These are phyloP conservation scores for Syzygium malaccense DNA, from an alignment of 441 rosid genomes.

Conservation along the genomic window DNA sequence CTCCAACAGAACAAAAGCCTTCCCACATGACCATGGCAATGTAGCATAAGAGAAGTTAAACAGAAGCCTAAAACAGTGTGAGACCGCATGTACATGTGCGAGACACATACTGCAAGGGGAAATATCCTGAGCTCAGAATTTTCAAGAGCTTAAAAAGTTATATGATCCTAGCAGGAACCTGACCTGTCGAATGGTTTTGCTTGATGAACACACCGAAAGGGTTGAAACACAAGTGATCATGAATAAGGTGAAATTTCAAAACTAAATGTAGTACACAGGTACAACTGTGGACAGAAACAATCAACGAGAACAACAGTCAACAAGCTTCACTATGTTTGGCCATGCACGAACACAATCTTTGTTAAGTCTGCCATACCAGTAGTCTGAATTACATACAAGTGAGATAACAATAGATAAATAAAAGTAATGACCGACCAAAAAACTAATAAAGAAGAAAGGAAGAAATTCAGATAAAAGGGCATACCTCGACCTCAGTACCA, in stretches of 20 bases:
- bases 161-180: neutral
- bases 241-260: neutral
- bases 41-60: neutral
- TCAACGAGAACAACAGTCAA: neutral
- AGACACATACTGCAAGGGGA: neutral
- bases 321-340: neutral
- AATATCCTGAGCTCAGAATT: neutral
- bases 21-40: neutral
- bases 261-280: neutral
- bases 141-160: neutral
- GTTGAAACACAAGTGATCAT: neutral
- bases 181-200: neutral
- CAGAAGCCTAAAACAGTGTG: neutral
- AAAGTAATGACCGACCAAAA: neutral
- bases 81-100: neutral
- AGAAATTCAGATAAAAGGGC: neutral
- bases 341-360: neutral
- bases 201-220: neutral
- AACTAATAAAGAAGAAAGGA: neutral
- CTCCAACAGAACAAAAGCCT: neutral
- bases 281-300: neutral
- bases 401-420: neutral
- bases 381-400: neutral
- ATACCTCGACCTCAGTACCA: neutral
- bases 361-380: neutral